Evolutionary conservation across 192 early-diverging fungal genomes (phyloP), one percentile per base, ranked within the genome.

Genomic region (Entomortierella beljakovae): DNA sequence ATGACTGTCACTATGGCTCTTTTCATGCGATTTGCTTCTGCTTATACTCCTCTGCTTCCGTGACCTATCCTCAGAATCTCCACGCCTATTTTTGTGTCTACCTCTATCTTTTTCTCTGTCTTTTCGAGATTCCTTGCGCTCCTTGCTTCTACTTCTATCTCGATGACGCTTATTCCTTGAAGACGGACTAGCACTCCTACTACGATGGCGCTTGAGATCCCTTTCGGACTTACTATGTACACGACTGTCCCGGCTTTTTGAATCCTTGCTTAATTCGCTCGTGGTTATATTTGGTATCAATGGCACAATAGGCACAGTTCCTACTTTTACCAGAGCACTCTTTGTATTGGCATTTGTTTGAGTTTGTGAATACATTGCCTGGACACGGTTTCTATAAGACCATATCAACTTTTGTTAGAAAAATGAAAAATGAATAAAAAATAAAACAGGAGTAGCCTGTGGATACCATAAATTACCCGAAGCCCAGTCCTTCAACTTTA

Each of bases 401-500:
- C 37, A 40, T 13, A 6, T 40, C 16, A 22, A 5, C 18, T 11
- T 16, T 61, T 37, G 22, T 43, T 18, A 38, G 26, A 61, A 49
- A 0, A 33, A 28, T 4, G 22, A 13, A 33, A 35, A 11, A 34
- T 35, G 23, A 31, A 50, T 16, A 23, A 26, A 15, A 28, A 33
- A 6, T 6, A 57, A 20, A 20, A 60, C 60, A 29, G n/a, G n/a
- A n/a, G n/a, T n/a, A n/a, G n/a, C n/a, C n/a, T n/a, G n/a, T n/a
- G n/a, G n/a, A n/a, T n/a, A n/a, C n/a, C n/a, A n/a, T n/a, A n/a
- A n/a, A n/a, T n/a, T 79, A 65, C 75, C 58, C 60, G 57, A 79
- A 79, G 16, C 75, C 75, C 34, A 79, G 67, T 1, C 75, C 75
- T 22, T 70, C 61, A 23, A 58, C 48, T 22, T 29, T 37, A 3